These are phyloP conservation scores for Lepidopterella palustris DNA, from an alignment of 495 filamentous ascomycete species.

Conservation along the genomic window DNA sequence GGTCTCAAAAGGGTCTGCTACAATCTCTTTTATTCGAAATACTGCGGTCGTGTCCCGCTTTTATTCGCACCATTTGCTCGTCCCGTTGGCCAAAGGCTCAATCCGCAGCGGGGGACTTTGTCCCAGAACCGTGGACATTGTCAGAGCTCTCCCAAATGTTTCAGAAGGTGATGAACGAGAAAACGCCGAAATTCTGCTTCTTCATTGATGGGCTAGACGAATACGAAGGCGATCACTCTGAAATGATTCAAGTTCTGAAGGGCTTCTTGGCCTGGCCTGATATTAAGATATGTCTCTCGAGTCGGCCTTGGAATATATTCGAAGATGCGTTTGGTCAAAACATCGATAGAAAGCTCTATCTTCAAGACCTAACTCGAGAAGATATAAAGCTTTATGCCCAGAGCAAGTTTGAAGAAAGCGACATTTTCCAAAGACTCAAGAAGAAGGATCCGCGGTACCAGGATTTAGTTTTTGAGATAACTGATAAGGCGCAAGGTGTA, in stretches of 20 bases:
- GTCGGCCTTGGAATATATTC: slow-evolving; percentile 45
- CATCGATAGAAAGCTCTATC: neutral
- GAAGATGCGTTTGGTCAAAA: slow-evolving; percentile 33
- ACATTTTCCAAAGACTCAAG: neutral
- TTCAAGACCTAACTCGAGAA: slow-evolving; percentile 12
- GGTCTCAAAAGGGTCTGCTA: slow-evolving; percentile 42
- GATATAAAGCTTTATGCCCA: slow-evolving; percentile 15
- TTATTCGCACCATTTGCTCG: slow-evolving; percentile 27
- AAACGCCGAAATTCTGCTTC: slow-evolving; percentile 35
- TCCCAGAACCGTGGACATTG: neutral
- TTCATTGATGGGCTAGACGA: slow-evolving; percentile 49
- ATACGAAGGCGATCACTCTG: slow-evolving; percentile 31
- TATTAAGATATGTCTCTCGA: slow-evolving; percentile 47
- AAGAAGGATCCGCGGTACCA: neutral
- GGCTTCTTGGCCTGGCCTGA: slow-evolving; percentile 9
- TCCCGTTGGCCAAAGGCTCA: neutral
- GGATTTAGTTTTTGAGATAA: slow-evolving; percentile 19
- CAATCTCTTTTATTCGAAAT: slow-evolving; percentile 41
- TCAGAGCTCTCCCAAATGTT: neutral
- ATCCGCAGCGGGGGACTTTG: neutral
- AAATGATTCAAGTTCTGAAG: slow-evolving; percentile 27
- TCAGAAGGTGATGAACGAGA: neutral
- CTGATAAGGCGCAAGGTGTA: slow-evolving; percentile 26
- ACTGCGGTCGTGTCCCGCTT: slow-evolving; percentile 32
- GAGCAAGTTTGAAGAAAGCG: neutral